Evolutionary conservation across 2,329 filamentous ascomycete species (phyloP).

Genomic region (Akanthomyces lecanii): DNA sequence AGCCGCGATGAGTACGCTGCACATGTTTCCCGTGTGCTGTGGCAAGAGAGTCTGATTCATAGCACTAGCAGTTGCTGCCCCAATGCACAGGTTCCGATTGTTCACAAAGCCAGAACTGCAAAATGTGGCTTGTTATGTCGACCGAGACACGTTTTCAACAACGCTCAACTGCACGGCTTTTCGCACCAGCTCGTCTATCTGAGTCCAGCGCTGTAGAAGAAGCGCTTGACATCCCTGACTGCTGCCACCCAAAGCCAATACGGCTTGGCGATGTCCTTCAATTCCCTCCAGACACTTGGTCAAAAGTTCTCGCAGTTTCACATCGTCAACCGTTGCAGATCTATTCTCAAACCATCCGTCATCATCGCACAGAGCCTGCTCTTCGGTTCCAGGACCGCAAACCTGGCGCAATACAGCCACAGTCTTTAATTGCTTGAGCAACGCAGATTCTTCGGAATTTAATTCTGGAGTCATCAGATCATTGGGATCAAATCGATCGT

Average conservation of each 20-base stretch:
- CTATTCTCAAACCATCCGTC: background rate
- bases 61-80: background rate
- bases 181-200: background rate
- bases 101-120: background rate
- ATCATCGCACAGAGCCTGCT: background rate
- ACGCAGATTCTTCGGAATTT: background rate
- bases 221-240: background rate
- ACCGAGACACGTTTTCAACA: no score
- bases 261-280: background rate
- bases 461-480: background rate
- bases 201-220: conserved; percentile 4
- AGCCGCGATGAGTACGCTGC: conserved; percentile 22
- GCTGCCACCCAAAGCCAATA: background rate
- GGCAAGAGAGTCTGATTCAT: background rate
- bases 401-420: background rate
- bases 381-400: background rate
- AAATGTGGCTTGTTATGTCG: no score
- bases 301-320: background rate
- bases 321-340: background rate
- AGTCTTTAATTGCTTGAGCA: conserved; percentile 2
- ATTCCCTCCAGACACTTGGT: background rate
- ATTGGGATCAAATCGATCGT: conserved; percentile 32
- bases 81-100: background rate
- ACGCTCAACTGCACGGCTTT: background rate
- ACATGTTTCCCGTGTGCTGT: no score